Percentiles rank a stretch among this genome's conserved stretches.
These are phyloP conservation scores for Colletotrichum tanaceti DNA, from an alignment of 2,329 filamentous ascomycete genomes.

Conservation along the genomic window DNA sequence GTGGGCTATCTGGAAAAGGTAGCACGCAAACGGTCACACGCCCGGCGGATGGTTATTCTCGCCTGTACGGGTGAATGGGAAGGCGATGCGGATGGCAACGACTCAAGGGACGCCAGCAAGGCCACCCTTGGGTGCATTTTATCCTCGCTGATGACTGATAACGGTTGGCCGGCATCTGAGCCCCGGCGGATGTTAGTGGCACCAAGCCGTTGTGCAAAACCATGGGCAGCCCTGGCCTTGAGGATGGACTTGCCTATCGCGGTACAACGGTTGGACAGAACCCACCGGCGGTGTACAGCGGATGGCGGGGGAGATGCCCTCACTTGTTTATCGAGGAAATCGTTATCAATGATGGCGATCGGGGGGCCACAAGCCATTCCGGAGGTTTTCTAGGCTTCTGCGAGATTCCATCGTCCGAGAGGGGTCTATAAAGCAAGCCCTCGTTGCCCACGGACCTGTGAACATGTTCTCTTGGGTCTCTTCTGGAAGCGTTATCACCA, in stretches of 20 bases:
- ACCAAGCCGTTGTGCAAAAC: conserved; percentile 14
- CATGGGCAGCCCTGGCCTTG: conserved; percentile 34
- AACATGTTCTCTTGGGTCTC: neutral
- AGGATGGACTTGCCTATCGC: conserved; percentile 39
- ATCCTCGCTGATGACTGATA: conserved; percentile 17
- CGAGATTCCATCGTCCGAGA: conserved; percentile 23
- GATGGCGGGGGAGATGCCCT: conserved; percentile 12
- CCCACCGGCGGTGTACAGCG: conserved; percentile 30
- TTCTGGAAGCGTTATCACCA: neutral
- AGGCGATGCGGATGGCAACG: neutral
- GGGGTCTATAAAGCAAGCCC: conserved; percentile 23
- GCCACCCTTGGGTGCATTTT: neutral
- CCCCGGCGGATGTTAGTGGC: conserved; percentile 23
- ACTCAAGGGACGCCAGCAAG: conserved; percentile 7
- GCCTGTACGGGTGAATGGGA: neutral
- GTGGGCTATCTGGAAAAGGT: neutral
- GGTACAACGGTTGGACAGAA: conserved; percentile 28
- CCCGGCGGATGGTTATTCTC: neutral
- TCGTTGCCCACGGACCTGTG: conserved; percentile 3
- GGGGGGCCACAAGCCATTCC: conserved; percentile 2
- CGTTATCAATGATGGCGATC: conserved; percentile 35
- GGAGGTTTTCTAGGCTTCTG: conserved; percentile 14
- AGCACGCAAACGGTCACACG: neutral
- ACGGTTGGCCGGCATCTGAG: conserved; percentile 18
- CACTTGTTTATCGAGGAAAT: conserved; percentile 25